A percentile compares a stretch with the other conserved stretches of the same genome.
Evolutionary conservation across 129 eudicot genomes (phyloP).

Genomic region (Glebionis coronaria): DNA sequence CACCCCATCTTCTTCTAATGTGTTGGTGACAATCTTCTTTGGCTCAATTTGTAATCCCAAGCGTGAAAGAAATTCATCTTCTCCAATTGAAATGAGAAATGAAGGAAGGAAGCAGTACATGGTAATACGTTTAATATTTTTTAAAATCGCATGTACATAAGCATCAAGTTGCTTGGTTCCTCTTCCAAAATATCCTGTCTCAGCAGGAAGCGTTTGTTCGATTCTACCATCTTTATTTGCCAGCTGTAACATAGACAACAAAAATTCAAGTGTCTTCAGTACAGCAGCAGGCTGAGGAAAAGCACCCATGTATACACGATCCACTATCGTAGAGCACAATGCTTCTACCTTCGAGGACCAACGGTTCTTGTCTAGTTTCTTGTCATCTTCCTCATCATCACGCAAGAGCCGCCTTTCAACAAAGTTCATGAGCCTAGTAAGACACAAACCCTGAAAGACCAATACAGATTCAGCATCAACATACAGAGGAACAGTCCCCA

Average conservation of each 20-base stretch:
- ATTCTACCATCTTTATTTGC: conserved; percentile 97
- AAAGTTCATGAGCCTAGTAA: conserved; percentile 86
- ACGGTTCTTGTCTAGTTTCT: conserved; percentile 82
- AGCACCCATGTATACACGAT: conserved; percentile 96
- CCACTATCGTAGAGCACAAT: conserved; percentile 80
- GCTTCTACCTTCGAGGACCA: conserved; percentile 92
- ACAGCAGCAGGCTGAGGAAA: conserved; percentile 92
- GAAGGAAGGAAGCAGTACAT: conserved; percentile 86
- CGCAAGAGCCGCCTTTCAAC: conserved; percentile 92
- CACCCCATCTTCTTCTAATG: conserved; percentile 56
- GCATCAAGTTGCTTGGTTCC: conserved; percentile 79
- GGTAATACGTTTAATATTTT: conserved; percentile 72
- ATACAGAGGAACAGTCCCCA: conserved; percentile 86
- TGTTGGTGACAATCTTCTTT: conserved; percentile 31
- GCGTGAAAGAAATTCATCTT: conserved; percentile 75
- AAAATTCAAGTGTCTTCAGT: conserved; percentile 74
- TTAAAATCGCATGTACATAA: conserved; percentile 66
- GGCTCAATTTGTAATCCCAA: conserved; percentile 69
- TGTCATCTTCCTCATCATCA: conserved; percentile 90
- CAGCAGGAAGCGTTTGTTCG: conserved; percentile 71
- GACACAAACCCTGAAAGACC: conserved; percentile 97
- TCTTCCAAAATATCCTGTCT: conserved; percentile 76
- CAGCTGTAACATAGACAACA: conserved; percentile 89
- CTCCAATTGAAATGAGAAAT: conserved; percentile 72
- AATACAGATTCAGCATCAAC: conserved; percentile 78